Base-by-base conservation (phyloP, 495 filamentous ascomycete species). In the Astrocystis sublimbata region DNA sequence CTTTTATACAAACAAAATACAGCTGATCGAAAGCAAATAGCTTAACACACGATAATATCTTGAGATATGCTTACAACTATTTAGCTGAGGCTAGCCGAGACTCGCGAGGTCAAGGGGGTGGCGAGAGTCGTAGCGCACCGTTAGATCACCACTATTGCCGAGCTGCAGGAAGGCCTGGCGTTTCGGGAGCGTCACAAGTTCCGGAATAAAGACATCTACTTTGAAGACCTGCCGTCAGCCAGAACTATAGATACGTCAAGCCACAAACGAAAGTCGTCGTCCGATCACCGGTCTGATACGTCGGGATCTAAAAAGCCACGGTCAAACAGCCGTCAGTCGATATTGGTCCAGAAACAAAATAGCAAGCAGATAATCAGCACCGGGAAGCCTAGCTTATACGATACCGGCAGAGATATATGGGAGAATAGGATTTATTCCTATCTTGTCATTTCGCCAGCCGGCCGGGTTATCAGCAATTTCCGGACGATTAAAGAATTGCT, bases 391-490 rank as follows among this genome's bases (percentile, higher is more conserved):
- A 53, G 30, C 23, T 40, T 46, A 6, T 58, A 46, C 23, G 21
- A 23, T 4, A 13, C 40, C 38, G 41, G 9, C 26, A 17, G n/a
- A 17, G 38, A 56, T 38, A 56, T 42, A 38, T 58, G 54, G 50
- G 50, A 38, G 12, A 57, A 57, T 45, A 41, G 53, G 53, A 57
- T 45, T 45, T 46, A 38, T 51, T 60, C 43, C 36, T 60, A 45
- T 30, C n/a, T 60, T 21, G 57, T 51, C 19, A 47, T 31, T 23
- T 38, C 43, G 10, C 57, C 43, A 10, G 31, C 46, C 5, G 57
- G 45, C 13, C 45, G 57, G n/a, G 28, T 36, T 21, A 50, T 60
- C 23, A 36, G 33, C 31, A 24, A 60, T 6, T 60, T 49, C 21
- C 2, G 6, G 41, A 21, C 57, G 45, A 47, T 30, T 13, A 31